These are phyloP conservation scores for Phytophthora pseudosyringae DNA, from an alignment of 352 stramenopile genomes.

Conservation along the genomic window DNA sequence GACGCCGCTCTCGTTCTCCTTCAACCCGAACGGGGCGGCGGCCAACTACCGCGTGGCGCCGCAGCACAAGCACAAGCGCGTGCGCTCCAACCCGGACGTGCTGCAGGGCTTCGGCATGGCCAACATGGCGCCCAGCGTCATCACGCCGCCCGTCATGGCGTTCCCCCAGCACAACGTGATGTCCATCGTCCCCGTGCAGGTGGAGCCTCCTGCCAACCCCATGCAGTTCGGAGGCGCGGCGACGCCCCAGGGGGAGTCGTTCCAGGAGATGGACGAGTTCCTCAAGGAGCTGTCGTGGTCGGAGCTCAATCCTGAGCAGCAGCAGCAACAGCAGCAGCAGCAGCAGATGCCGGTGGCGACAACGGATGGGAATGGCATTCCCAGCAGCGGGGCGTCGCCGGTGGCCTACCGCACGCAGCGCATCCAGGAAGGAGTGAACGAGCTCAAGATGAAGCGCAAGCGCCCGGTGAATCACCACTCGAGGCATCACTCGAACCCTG, in stretches of 20 bases:
- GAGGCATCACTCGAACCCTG: slow-evolving; percentile 77
- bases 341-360: slow-evolving; percentile 15
- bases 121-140: slow-evolving; percentile 39
- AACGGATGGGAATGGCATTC: slow-evolving; percentile 16
- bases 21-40: slow-evolving; percentile 28
- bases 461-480: slow-evolving; percentile 58
- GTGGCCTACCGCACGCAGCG: slow-evolving; percentile 66
- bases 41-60: slow-evolving; percentile 48
- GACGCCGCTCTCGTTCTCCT: slow-evolving; percentile 48
- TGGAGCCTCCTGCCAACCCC: slow-evolving; percentile 26
- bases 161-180: slow-evolving; percentile 36
- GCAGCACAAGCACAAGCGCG: slow-evolving; percentile 69
- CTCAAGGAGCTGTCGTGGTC: slow-evolving; percentile 54
- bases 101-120: slow-evolving; percentile 47
- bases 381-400: slow-evolving; percentile 28
- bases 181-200: slow-evolving; percentile 41
- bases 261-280: slow-evolving; percentile 67
- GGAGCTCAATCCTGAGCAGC: slow-evolving; percentile 37
- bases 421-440: slow-evolving; percentile 69
- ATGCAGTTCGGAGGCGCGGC: slow-evolving; percentile 27
- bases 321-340: slow-evolving; percentile 19
- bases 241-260: slow-evolving; percentile 32
- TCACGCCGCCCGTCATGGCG: slow-evolving; percentile 31
- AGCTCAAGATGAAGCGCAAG: slow-evolving; percentile 86
- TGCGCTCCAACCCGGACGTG: slow-evolving; percentile 66